Evolutionary conservation across 2,329 filamentous ascomycete species (phyloP), one percentile per base, ranked within the genome.

Genomic region (Beauveria asiatica): DNA sequence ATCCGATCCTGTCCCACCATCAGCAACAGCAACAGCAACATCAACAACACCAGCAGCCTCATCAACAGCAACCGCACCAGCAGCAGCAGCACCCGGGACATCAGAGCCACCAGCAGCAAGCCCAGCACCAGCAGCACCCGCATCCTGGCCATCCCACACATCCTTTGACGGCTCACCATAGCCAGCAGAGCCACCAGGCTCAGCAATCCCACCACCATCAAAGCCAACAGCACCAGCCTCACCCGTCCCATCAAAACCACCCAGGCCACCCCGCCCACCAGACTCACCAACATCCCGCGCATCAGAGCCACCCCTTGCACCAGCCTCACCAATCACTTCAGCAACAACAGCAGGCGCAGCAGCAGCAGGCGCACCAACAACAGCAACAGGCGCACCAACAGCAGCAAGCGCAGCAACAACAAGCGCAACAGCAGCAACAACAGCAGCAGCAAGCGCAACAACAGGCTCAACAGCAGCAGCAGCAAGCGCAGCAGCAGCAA

Each of bases 1-100:
- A 78, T 55, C 65, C 73, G 3, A 72, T 79, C 23, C 69, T 78
- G 55, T 75, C 77, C 13, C 78, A 78, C 50, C 74, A 77, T 60
- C 73, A 72, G 27, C 68, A 73, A 16, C 70, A 72, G 27, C 68
- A 73, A 16, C 70, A 74, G 41, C 72, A 70, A 41, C 68, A 73
- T 30, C 66, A 65, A 42, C 63, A 64, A 33, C 49, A 62, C 19
- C 64, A 65, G 30, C 61, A 62, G 27, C 48, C 64, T 7, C 70
- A 73, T 27, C 67, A 62, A 19, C 64, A 63, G 10, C 54, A 62
- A 39, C 57, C 61, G 16, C 62, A 63, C 13, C 56, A 63, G 16
- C 64, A 62, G 21, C 57, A 62, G 23, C 67, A 67, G 17, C 67
- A 67, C 53, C 66, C 65, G 16, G 61, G 63, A 3, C 65, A 68